Evolutionary conservation across 495 filamentous ascomycete species (phyloP), one percentile per base, ranked within the genome.

Genomic region (Penicillium bovifimosum): DNA sequence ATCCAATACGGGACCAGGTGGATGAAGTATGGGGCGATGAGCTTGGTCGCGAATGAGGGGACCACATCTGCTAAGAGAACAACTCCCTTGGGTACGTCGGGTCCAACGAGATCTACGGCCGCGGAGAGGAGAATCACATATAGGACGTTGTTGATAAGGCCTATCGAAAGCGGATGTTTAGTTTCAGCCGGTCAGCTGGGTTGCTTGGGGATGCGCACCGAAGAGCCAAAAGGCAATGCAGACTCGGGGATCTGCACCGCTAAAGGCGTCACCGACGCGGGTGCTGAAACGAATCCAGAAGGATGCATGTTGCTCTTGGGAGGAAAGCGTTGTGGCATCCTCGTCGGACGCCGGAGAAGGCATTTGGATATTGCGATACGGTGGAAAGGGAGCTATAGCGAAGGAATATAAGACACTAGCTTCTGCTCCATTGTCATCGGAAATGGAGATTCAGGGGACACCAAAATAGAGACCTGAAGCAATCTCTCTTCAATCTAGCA

Each of bases 51-150:
- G 70, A 98, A 96, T 14, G 86, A 87, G 9, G 93, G 93, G 14
- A 95, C 76, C 52, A 97, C 88, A 68, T 96, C 88, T 54, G 90
- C 89, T 52, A 98, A 88, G 34, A 97, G 86, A 54, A 98, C 91
- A 41, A 95, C 78, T 50, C 85, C 89, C 68, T 96, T 96, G 26
- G 92, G 93, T 1, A 96, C 76, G 41, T 72, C 64, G 33, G 86
- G 83, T 9, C 91, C 91, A 63, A 97, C 93, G 51, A 98, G 86
- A 65, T 98, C 93, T 53, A 95, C 86, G 17, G 93, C 92, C n/a
- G 93, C 87, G 11, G 91, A 91, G 58, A 98, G 84, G 67, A 98
- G 89, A 66, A 98, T 86, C 29, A 98, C 91, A 66, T 97, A 98
- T 70, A 96, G 87, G 63, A 98, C 87, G 73, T 96, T 97, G 71